A percentile compares a stretch with the other conserved stretches of the same genome.
Evolutionary conservation across 257 asterid genomes (phyloP).

Genomic region (Solanum medicagineum): DNA sequence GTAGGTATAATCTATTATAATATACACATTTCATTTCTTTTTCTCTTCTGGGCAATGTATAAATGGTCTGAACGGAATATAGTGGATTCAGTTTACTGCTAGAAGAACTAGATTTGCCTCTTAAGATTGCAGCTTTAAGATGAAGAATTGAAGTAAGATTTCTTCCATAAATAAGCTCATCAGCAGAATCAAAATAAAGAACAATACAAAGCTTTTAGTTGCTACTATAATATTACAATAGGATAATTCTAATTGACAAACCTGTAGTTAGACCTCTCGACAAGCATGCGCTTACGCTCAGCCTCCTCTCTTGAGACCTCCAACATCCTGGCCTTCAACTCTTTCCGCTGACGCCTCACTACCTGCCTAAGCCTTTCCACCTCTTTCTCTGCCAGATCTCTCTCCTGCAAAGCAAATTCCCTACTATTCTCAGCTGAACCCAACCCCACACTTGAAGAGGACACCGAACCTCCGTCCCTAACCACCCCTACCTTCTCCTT

Average conservation of each 20-base stretch:
- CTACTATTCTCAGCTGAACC: slow-evolving; percentile 33
- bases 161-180: neutral
- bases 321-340: slow-evolving; percentile 80
- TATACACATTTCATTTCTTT: neutral
- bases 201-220: neutral
- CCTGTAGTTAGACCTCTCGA: slow-evolving; percentile 91
- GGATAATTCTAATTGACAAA: slow-evolving; percentile 1
- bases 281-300: slow-evolving; percentile 88
- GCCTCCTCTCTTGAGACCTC: slow-evolving; percentile 97
- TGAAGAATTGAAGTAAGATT: neutral
- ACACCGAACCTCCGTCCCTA: slow-evolving; percentile 1
- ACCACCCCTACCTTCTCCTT: slow-evolving; percentile 16
- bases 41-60: neutral
- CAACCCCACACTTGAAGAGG: neutral
- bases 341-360: slow-evolving; percentile 90
- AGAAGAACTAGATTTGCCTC: neutral
- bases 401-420: slow-evolving; percentile 86
- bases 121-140: neutral
- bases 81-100: neutral
- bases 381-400: slow-evolving; percentile 93
- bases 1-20: neutral
- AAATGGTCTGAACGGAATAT: neutral
- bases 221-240: neutral
- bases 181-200: neutral
- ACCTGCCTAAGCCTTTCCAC: slow-evolving; percentile 94